Base-by-base conservation (phyloP, 495 filamentous ascomycete genomes). In the Rusavskia elegans region DNA sequence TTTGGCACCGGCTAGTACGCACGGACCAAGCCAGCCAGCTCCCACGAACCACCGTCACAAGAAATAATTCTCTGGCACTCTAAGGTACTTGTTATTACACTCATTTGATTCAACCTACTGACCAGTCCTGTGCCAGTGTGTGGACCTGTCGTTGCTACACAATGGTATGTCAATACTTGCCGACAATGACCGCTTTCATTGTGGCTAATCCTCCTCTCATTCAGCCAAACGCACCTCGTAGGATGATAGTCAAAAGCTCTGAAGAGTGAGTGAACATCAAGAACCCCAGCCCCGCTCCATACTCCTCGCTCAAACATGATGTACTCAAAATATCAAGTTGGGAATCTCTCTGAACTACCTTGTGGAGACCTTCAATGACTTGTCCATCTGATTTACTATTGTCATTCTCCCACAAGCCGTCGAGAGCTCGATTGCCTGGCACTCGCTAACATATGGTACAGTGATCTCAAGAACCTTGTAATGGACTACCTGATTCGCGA, bases 401-500 rank as follows among this genome's bases (percentile, higher is more conserved):
- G 27, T 11, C 11, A 17, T 19, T 20, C 20, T 3, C 20, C 39
- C 20, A 27, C 3, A 27, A 3, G 1, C 5, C 7, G 4, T 27
- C n/a, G n/a, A 42, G 7, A 35, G 32, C 13, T 35, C 32, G 9
- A 25, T 46, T 8, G 5, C 21, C 20, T 29, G 2, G 32, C 32
- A 35, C 44, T n/a, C 55, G 64, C 68, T 75, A 55, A 73, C 59
- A 49, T 57, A 30, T 49, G 25, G 41, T 14, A 50, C 63, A 99
- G 92, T 67, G 89, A 97, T 60, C 87, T 99, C 64, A 99, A 99
- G 60, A 78, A 82, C 53, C 64, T 99, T 57, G 87, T 99, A 51
- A 89, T 99, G 75, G 93, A 97, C 69, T 99, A 97, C 68, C 79
- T 99, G 44, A 88, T 90, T 61, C 92, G 82, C 59, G 90, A 95